These are phyloP conservation scores for Corylus americana DNA, from an alignment of 306 rosid genomes.

Conservation along the genomic window DNA sequence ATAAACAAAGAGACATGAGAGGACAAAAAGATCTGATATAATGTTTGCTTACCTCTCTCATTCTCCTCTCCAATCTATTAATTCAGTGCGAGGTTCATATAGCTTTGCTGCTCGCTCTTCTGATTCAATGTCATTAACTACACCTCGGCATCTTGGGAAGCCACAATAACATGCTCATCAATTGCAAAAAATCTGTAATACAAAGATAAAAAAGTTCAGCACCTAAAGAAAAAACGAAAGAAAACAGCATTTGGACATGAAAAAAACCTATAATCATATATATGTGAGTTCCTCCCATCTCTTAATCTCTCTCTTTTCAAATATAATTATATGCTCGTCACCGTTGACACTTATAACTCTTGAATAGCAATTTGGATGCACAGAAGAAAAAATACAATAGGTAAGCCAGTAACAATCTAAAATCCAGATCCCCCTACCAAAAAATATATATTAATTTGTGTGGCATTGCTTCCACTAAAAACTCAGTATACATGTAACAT, in stretches of 20 bases:
- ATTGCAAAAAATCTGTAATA: slow-evolving; percentile 80
- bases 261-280: slow-evolving; percentile 76
- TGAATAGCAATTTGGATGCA: slow-evolving; percentile 99
- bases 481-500: neutral
- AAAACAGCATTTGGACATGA: slow-evolving; percentile 22
- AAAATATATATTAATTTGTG: neutral
- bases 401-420: slow-evolving; percentile 22
- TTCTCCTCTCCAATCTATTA: slow-evolving; percentile 91
- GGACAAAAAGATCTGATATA: slow-evolving; percentile 10
- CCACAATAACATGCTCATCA: slow-evolving; percentile 98
- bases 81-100: slow-evolving; percentile 63
- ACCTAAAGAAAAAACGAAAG: slow-evolving; percentile 23
- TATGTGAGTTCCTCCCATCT: slow-evolving; percentile 98
- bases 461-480: neutral
- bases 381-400: slow-evolving; percentile 28
- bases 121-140: slow-evolving; percentile 88
- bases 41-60: slow-evolving; percentile 50
- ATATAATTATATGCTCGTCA: slow-evolving; percentile 94
- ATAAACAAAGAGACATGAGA: neutral
- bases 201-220: slow-evolving; percentile 40
- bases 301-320: slow-evolving; percentile 93
- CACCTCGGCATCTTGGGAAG: slow-evolving; percentile 85
- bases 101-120: slow-evolving; percentile 86
- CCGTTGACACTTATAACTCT: slow-evolving; percentile 85
- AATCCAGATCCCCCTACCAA: neutral